These are phyloP conservation scores for Triticum turgidum DNA, from an alignment of 176 grass and related monocot species.

Conservation along the genomic window DNA sequence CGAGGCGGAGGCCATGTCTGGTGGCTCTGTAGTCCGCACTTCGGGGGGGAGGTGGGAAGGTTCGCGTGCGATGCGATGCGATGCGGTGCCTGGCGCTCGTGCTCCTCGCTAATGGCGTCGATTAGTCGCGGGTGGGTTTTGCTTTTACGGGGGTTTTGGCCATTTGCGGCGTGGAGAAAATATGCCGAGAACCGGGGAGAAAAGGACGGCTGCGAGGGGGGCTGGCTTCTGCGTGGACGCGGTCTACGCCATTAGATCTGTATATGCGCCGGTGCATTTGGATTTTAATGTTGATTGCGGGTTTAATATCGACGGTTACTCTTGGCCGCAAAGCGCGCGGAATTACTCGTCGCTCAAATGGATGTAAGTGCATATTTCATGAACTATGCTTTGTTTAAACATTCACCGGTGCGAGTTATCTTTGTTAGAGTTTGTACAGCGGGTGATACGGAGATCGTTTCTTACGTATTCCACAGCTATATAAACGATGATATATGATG, in stretches of 20 bases:
- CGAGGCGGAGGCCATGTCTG: neutral
- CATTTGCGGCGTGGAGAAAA: conserved; percentile 32
- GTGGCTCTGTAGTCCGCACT: neutral
- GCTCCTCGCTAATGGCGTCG: conserved; percentile 51
- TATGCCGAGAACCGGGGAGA: neutral
- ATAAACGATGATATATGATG: too few species aligned
- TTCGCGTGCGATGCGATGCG: neutral
- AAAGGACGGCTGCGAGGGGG: conserved; percentile 17
- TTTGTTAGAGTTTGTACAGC: too few species aligned
- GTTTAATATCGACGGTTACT: too few species aligned
- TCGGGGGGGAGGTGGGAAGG: neutral
- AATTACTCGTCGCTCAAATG: too few species aligned
- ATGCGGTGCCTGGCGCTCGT: neutral
- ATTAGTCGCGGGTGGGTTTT: conserved; percentile 41
- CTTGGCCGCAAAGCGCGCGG: too few species aligned
- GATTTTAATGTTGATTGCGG: too few species aligned
- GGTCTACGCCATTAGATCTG: neutral
- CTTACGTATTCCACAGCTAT: too few species aligned
- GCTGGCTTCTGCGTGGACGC: neutral
- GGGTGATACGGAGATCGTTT: too few species aligned
- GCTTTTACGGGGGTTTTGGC: conserved; percentile 47
- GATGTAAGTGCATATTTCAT: too few species aligned
- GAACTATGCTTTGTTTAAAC: too few species aligned
- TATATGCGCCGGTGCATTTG: neutral
- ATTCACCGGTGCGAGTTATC: too few species aligned